phyloP scores from a whole-genome alignment of 805 yeast species.

The Pichia exigua region DNA sequence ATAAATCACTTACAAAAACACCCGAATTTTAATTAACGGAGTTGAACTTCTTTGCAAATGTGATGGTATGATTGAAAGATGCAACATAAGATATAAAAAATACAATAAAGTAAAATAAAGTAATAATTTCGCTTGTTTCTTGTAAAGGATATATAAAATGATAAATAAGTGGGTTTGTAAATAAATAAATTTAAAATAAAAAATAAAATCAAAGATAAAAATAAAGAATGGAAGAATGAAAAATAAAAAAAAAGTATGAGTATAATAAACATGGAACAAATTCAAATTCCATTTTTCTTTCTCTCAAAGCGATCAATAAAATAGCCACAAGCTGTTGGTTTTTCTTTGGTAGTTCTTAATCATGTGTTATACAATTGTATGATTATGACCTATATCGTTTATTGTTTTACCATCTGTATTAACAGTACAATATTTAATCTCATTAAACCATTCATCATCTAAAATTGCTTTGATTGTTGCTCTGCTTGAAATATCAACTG shows the following conservation, averaged over 20 bases:
- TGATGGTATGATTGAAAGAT: no score
- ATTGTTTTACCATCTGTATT: constrained; percentile 33
- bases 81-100: background rate
- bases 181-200: background rate
- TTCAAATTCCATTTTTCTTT: no score
- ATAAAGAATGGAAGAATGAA: background rate
- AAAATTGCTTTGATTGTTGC: constrained; percentile 62
- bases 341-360: background rate
- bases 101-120: background rate
- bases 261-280: no score
- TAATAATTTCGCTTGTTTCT: background rate
- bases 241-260: no score
- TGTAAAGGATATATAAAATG: background rate
- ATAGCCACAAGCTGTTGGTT: background rate
- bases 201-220: background rate
- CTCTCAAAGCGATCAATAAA: background rate
- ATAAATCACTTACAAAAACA: no score
- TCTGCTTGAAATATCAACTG: constrained; percentile 51
- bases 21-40: no score
- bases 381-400: constrained; percentile 42
- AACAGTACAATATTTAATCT: constrained; percentile 54
- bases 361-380: constrained; percentile 32
- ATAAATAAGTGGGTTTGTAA: background rate
- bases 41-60: no score
- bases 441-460: constrained; percentile 62